These are phyloP conservation scores for Chytriomyces hyalinus DNA, from an alignment of 192 early-diverging fungal genomes.

Conservation along the genomic window DNA sequence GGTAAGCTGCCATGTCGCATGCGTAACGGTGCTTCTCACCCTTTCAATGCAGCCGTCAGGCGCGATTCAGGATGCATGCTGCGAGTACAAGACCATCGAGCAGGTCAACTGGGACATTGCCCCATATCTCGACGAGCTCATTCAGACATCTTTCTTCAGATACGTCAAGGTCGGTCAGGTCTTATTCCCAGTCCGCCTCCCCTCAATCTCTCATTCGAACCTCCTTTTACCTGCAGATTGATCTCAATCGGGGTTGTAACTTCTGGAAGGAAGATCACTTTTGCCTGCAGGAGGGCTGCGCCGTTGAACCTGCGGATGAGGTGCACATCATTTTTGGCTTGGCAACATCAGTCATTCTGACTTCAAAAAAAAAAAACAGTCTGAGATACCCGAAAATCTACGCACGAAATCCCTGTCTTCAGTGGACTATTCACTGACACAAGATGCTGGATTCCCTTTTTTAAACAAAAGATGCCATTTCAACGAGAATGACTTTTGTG, in stretches of 20 bases:
- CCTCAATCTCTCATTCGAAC: neutral
- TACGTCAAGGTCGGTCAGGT: slow-evolving; percentile 76
- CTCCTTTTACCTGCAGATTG: slow-evolving; percentile 57
- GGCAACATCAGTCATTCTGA: neutral
- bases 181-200: neutral
- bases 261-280: slow-evolving; percentile 87
- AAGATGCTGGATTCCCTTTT: slow-evolving; percentile 44
- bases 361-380: slow-evolving; percentile 24
- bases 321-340: slow-evolving; percentile 28
- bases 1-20: neutral
- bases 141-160: slow-evolving; percentile 85
- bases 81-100: slow-evolving; percentile 49
- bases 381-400: slow-evolving; percentile 60
- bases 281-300: slow-evolving; percentile 85
- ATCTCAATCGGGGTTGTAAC: slow-evolving; percentile 85
- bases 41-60: slow-evolving; percentile 30
- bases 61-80: slow-evolving; percentile 42
- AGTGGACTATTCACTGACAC: slow-evolving; percentile 66
- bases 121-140: slow-evolving; percentile 73
- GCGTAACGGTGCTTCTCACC: neutral
- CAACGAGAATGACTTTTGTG: slow-evolving; percentile 80
- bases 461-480: slow-evolving; percentile 48
- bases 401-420: slow-evolving; percentile 65
- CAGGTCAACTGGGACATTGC: slow-evolving; percentile 73
- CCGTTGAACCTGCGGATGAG: slow-evolving; percentile 83